Percentiles rank a stretch among this genome's conserved stretches.
phyloP scores from a whole-genome alignment of 371 early-diverging fungal genomes.

The Capillidium heterosporum region DNA sequence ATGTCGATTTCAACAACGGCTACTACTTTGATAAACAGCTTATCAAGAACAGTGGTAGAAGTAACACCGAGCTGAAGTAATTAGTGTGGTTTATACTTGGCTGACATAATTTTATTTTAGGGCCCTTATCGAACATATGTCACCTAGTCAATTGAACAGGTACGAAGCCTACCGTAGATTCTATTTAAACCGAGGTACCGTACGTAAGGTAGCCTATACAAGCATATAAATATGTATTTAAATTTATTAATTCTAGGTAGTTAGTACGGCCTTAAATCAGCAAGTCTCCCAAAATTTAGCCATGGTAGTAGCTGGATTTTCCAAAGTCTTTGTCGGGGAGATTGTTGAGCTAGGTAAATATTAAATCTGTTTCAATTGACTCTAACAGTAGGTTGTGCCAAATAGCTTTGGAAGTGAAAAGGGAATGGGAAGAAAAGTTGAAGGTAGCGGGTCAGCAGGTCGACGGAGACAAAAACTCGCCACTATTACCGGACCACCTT shows the following conservation, averaged over 20 bases:
- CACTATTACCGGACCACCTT: conserved; percentile 65
- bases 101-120: conserved; percentile 13
- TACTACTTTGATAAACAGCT: neutral
- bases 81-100: neutral
- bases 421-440: conserved; percentile 2
- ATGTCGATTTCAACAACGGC: conserved; percentile 15
- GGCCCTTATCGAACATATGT: conserved; percentile 57
- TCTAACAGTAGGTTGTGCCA: neutral
- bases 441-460: neutral
- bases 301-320: conserved; percentile 82
- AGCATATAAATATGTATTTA: neutral
- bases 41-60: conserved; percentile 12
- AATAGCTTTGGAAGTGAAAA: conserved; percentile 2
- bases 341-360: conserved; percentile 66
- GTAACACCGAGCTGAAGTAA: conserved; percentile 20
- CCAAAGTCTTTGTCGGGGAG: conserved; percentile 93
- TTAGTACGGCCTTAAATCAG: conserved; percentile 56
- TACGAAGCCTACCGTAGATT: conserved; percentile 84
- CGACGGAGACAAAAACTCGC: conserved; percentile 20
- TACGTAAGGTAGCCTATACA: conserved; percentile 45
- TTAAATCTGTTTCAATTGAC: neutral
- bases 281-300: conserved; percentile 69
- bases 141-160: conserved; percentile 61
- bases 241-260: conserved; percentile 20
- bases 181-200: conserved; percentile 61